Base-by-base conservation (phyloP, 23 red algal species). In the Gracilaria vermiculophylla region DNA sequence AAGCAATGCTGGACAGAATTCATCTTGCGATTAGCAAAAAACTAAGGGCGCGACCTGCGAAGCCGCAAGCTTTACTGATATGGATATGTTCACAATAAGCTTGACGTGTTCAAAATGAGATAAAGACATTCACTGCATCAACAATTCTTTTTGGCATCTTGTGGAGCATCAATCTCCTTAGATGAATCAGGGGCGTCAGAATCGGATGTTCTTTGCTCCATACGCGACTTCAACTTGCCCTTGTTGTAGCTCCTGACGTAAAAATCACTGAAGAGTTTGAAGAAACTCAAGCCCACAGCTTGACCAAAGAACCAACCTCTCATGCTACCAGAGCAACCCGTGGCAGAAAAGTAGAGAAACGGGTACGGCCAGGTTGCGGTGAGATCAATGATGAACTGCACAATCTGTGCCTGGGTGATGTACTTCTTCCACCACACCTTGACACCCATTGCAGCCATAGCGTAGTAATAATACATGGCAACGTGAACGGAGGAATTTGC, bases 381-480 rank as follows among this genome's bases (percentile, higher is more conserved):
- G 36, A 96, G 83, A 58, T 99, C 93, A 54, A 99, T 92, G 35
- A 96, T 91, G 67, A 99, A 99, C 81, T 99, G 97, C 20, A 99
- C 77, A 85, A 99, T 99, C 56, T 99, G 97, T 11, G 91, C 90
- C 53, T 81, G 67, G 5, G 97, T 99, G 28, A 99, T 92, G 78
- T 99, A 94, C 36, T 94, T 94, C 48, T 99, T 99, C 97, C 97
- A 99, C 97, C 97, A 99, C 24, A 99, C 93, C 55, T 77, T 93
- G 24, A 81, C 58, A 17, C 94, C 93, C 36, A 98, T 53, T 16
- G 91, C 87, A 19, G 96, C 61, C 80, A 94, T 81, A 20, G 91
- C 90, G 45, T 96, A 99, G 86, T 99, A 99, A 72, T 94, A 95
- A 76, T 99, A 99, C 97, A 99, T 99, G 85, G 89, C 80, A 27